These are phyloP conservation scores for Ophiobolus disseminans DNA, from an alignment of 2,329 filamentous ascomycete genomes.

Conservation along the genomic window DNA sequence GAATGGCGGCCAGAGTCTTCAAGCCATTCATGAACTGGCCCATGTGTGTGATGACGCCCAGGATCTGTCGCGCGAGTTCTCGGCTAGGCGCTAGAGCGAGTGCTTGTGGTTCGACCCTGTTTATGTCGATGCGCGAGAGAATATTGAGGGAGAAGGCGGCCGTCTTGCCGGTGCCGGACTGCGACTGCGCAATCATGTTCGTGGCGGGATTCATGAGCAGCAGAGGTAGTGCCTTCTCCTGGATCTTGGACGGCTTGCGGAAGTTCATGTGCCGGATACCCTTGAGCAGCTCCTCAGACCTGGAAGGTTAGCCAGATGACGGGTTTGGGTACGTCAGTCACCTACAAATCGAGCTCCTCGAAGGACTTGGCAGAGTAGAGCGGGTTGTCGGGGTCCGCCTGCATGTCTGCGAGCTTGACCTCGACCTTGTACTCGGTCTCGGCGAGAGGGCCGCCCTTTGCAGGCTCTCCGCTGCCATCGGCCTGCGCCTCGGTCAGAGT, in stretches of 20 bases:
- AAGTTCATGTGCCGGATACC: constrained; percentile 86
- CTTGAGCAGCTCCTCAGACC: constrained; percentile 55
- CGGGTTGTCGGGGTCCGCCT: constrained; percentile 84
- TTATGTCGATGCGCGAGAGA: constrained; percentile 82
- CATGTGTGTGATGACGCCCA: constrained; percentile 82
- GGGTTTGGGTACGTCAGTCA: constrained; percentile 21
- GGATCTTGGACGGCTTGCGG: constrained; percentile 95
- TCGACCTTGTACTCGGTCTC: constrained; percentile 88
- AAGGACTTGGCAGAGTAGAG: constrained; percentile 86
- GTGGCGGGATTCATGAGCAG: constrained; percentile 84
- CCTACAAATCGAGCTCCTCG: constrained; percentile 84
- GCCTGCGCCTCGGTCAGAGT: constrained; percentile 41
- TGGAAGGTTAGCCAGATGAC: constrained; percentile 17
- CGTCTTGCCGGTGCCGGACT: constrained; percentile 97
- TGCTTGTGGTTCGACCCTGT: constrained; percentile 76
- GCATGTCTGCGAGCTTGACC: constrained; percentile 88
- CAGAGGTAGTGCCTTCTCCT: constrained; percentile 90
- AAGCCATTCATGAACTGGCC: constrained; percentile 82
- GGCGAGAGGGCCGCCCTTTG: constrained; percentile 55
- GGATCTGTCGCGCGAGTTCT: constrained; percentile 93
- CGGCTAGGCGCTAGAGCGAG: constrained; percentile 89
- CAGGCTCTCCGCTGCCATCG: constrained; percentile 56
- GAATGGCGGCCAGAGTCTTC: constrained; percentile 81
- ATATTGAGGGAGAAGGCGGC: constrained; percentile 95
- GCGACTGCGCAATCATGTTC: constrained; percentile 98